Evolutionary conservation across 495 filamentous ascomycete species (phyloP), one percentile per base, ranked within the genome.

Genomic region (Beverwykella pulmonaria): DNA sequence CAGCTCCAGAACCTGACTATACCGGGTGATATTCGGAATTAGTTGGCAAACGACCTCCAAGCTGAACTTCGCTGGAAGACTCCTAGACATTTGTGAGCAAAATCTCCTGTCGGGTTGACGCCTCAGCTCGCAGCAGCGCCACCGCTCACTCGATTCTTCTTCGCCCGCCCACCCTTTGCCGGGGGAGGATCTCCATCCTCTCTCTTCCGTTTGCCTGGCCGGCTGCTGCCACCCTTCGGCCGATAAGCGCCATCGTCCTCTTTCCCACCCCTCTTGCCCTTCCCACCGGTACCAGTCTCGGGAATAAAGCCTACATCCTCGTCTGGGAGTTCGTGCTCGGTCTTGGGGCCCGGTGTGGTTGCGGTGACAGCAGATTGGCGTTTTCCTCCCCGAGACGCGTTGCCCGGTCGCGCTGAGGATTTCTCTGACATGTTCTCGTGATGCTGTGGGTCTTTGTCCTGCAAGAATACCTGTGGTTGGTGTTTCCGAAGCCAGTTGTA

Each of bases 401-500:
- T 64, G 29, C 19, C 62, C 25, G 67, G 53, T 47, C 61, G 30
- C 26, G 71, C 71, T 15, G 52, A 39, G 36, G 74, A 69, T 59
- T 69, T 72, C 54, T 69, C 70, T 9, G 68, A 66, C 49, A 63
- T 32, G 50, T 72, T 65, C 64, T 74, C 74, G 20, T 53, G 54
- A 29, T 73, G 71, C 23, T 72, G 61, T 14, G 64, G 54, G 65
- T 93, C 91, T 57, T 87, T 88, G 69, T 93, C 91, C 73, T 93
- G 90, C 0, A 95, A 78, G 78, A 93, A 94, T 22, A 89, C 88
- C 61, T 92, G 86, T 0, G 92, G 92, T 60, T 92, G 89, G 72
- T 95, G 85, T 61, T 87, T 86, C 34, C 90, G 85, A 23, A 97
- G 79, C 93, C 93, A 97, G 75, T 93, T 94, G 79, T 92, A 91